Base-by-base conservation (phyloP, 2,329 filamentous ascomycete species). In the Arthrinium puccinioides region DNA sequence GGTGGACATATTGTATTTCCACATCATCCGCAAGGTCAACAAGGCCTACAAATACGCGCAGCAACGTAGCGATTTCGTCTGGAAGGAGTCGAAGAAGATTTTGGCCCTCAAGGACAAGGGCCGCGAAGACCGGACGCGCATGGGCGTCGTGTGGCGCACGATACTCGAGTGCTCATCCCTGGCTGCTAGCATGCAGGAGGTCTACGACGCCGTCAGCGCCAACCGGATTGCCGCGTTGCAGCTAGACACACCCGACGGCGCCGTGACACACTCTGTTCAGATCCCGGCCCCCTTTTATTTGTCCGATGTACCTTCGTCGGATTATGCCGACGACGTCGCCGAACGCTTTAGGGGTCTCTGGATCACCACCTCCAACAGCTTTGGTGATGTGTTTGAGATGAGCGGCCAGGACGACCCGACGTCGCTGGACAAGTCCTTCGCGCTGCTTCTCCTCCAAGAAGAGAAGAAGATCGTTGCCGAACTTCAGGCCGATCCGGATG, bases 1-100 rank as follows among this genome's bases (percentile, higher is more conserved):
- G 31, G 76, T 83, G 29, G 85, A 94, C 45, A 81, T 66, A 5
- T 61, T 96, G 55, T 95, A 95, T 57, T 74, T 85, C 37, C 85
- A 95, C 56, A 82, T 97, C 26, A 83, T 89, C 45, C 92, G 89
- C 59, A 94, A 94, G 61, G 82, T 95, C 50, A 89, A 88, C 55
- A 94, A 90, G 64, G 87, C 86, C 4, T 76, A 95, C 55, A 94
- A 92, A 56, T 92, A 90, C 61, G 89, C 89, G 56, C 90, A 98
- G 62, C 84, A 89, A 47, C 82, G 85, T 42, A 84, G 81, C 39
- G 84, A 89, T 49, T 97, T 96, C 57, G 84, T 98, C 5, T 92
- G 87, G 79, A 84, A 83, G 52, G 87, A 98, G 56, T 87, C 86
- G 3, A 88, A 92, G 58, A 77, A 76, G 41, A 90, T 97, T 32